These are phyloP conservation scores for Russula lepida DNA, from an alignment of 768 basidiomycete species.

Conservation along the genomic window DNA sequence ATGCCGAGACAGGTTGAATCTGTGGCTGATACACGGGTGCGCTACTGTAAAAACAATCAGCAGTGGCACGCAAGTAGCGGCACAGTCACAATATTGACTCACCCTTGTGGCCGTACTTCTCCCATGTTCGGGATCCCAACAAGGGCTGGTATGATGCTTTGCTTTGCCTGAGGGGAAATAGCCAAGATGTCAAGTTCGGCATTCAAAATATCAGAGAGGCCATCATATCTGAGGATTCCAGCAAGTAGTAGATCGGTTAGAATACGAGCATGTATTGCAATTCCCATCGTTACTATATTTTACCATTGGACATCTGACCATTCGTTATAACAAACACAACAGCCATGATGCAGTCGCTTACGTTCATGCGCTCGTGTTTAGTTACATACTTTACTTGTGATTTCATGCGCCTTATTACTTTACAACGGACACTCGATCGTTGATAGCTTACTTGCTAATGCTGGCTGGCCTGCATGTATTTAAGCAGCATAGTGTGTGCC, in stretches of 20 bases:
- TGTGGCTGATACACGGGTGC: too few species aligned
- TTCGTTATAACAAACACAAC: too few species aligned
- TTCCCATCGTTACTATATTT: too few species aligned
- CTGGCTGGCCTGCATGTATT: too few species aligned
- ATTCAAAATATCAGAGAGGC: neutral
- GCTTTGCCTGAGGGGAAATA: constrained; percentile 2
- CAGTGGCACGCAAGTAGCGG: neutral
- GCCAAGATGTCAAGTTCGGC: neutral
- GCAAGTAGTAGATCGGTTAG: neutral
- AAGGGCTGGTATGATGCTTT: neutral
- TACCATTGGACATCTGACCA: too few species aligned
- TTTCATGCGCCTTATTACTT: too few species aligned
- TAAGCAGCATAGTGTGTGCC: too few species aligned
- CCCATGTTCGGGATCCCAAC: neutral
- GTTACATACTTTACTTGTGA: too few species aligned
- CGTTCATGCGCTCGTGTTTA: too few species aligned
- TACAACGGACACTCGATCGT: too few species aligned
- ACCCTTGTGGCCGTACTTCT: neutral
- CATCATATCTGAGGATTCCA: neutral
- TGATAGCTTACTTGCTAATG: too few species aligned
- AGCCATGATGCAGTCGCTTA: too few species aligned
- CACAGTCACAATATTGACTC: neutral
- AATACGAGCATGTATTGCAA: neutral
- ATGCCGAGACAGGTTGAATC: neutral
- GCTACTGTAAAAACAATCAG: neutral